Percentiles rank a stretch among this genome's conserved stretches.
Evolutionary conservation across 2,329 filamentous ascomycete species (phyloP).

Genomic region (Trichoderma atroviride): DNA sequence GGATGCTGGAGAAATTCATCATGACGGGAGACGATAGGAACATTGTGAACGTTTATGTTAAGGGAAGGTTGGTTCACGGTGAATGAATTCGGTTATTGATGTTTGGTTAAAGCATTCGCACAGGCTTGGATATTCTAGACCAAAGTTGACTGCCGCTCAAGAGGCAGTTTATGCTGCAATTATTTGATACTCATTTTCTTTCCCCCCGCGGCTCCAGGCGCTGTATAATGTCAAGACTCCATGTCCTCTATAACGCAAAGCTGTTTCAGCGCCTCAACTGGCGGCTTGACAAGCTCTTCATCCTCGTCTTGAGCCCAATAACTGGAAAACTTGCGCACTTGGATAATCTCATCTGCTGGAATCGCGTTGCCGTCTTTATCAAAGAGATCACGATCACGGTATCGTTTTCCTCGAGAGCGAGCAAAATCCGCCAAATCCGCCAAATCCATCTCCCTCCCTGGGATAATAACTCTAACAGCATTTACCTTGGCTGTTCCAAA

Average conservation of each 20-base stretch:
- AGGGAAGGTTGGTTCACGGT: slow-evolving; percentile 43
- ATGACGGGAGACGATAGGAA: slow-evolving; percentile 69
- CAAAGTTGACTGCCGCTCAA: not conserved
- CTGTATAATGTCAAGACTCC: not conserved
- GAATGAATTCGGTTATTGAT: not conserved
- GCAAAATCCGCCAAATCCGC: not conserved
- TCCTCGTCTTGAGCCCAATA: not conserved
- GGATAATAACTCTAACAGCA: not conserved
- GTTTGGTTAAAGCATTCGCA: not conserved
- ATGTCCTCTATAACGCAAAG: not conserved
- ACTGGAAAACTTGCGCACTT: not conserved
- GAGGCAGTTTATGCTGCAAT: not conserved
- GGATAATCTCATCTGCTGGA: not conserved
- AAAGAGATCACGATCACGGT: not conserved
- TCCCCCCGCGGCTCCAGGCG: too few species aligned
- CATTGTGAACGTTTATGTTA: slow-evolving; percentile 57
- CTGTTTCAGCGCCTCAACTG: not conserved
- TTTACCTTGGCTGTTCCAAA: not conserved
- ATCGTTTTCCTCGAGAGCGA: not conserved
- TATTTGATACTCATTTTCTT: not conserved
- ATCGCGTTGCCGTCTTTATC: not conserved
- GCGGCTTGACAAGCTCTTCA: not conserved
- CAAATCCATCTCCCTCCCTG: not conserved
- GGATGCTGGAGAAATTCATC: slow-evolving; percentile 63
- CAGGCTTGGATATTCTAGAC: not conserved